A percentile compares a stretch with the other conserved stretches of the same genome.
Evolutionary conservation across 805 yeast genomes (phyloP).

Genomic region (Osmozyma mogii): DNA sequence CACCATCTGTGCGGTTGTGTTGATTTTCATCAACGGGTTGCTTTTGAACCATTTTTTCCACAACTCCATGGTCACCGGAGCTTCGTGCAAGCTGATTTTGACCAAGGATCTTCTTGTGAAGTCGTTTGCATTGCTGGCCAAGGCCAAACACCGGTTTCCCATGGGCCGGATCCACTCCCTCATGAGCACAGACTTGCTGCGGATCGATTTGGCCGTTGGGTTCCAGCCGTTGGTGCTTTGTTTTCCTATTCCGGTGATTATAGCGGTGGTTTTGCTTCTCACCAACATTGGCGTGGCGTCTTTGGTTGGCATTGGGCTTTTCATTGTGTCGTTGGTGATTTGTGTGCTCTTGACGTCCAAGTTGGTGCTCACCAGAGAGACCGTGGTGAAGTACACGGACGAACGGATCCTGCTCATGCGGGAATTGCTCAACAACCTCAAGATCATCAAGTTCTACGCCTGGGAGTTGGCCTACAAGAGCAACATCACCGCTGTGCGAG

Average conservation of each 20-base stretch:
- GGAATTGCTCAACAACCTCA: slow-evolving; percentile 33
- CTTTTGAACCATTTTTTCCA: slow-evolving; percentile 36
- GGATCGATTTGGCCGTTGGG: slow-evolving; percentile 38
- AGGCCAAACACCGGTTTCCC: slow-evolving; percentile 26
- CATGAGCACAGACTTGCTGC: slow-evolving; percentile 35
- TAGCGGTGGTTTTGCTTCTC: slow-evolving; percentile 29
- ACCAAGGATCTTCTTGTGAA: slow-evolving; percentile 33
- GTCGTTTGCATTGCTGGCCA: slow-evolving; percentile 29
- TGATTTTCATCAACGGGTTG: slow-evolving; percentile 40
- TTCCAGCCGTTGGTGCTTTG: slow-evolving; percentile 35
- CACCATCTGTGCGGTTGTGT: slow-evolving; percentile 57
- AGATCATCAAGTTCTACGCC: slow-evolving; percentile 38
- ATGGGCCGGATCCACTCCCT: slow-evolving; percentile 34
- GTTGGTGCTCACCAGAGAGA: slow-evolving; percentile 28
- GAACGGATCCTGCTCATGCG: slow-evolving; percentile 35
- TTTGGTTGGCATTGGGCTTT: slow-evolving; percentile 35
- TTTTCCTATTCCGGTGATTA: slow-evolving; percentile 35
- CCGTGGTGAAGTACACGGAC: slow-evolving; percentile 32
- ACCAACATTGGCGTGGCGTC: slow-evolving; percentile 32
- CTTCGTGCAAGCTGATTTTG: slow-evolving; percentile 31
- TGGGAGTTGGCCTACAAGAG: slow-evolving; percentile 39
- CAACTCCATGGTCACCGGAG: slow-evolving; percentile 36
- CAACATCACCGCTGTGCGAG: slow-evolving; percentile 28
- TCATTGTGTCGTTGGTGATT: slow-evolving; percentile 24
- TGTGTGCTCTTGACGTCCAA: slow-evolving; percentile 29